A percentile compares a stretch with the other conserved stretches of the same genome.
Evolutionary conservation across 352 stramenopile species (phyloP).

Genomic region (Pythium sukuiense): DNA sequence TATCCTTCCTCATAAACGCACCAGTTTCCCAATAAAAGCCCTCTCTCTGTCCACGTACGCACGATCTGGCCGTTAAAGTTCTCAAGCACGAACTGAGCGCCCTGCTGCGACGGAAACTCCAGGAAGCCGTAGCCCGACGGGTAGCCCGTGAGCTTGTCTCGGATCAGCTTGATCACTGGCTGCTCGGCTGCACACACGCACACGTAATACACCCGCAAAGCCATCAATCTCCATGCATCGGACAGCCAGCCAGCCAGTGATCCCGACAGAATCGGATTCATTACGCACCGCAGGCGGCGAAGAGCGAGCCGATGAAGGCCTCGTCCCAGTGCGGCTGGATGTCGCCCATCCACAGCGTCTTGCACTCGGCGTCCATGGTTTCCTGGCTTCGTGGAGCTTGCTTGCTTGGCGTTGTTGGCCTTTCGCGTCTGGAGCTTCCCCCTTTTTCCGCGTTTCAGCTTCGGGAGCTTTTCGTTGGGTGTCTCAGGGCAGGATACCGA

Average conservation of each 20-base stretch:
- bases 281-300: conserved; percentile 59
- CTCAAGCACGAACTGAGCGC: conserved; percentile 85
- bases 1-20: not conserved
- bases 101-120: conserved; percentile 83
- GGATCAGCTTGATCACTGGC: conserved; percentile 89
- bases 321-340: conserved; percentile 92
- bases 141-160: conserved; percentile 88
- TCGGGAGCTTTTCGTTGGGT: conserved; percentile 14
- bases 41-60: conserved; percentile 40
- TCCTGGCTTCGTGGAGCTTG: not conserved
- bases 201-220: not conserved
- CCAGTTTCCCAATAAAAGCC: not conserved
- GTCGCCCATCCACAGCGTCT: conserved; percentile 91
- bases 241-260: not conserved
- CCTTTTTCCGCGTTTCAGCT: conserved; percentile 24
- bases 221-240: not conserved
- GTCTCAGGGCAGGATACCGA: conserved; percentile 28
- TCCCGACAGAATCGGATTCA: not conserved
- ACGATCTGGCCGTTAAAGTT: conserved; percentile 87
- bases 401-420: conserved; percentile 3
- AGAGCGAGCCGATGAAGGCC: conserved; percentile 84
- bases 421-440: conserved; percentile 8
- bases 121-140: conserved; percentile 91
- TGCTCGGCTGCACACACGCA: conserved; percentile 49
- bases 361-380: conserved; percentile 58